Percentiles rank a stretch among this genome's conserved stretches.
These are phyloP conservation scores for Inonotus obliquus DNA, from an alignment of 1,284 basidiomycete species.

Conservation along the genomic window DNA sequence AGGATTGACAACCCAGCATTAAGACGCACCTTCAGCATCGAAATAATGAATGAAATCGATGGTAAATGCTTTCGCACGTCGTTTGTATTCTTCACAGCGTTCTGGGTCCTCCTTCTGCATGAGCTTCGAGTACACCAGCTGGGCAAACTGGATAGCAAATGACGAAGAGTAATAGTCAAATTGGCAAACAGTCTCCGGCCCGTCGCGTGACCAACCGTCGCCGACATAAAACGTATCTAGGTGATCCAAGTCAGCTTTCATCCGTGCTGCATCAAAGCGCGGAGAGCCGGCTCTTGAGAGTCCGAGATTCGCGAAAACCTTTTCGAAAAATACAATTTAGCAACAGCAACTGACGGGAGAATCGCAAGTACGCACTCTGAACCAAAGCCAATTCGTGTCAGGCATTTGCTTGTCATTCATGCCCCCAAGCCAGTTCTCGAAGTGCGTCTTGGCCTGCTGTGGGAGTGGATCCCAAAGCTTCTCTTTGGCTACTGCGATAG, in stretches of 20 bases:
- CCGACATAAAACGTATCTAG: constrained; percentile 78
- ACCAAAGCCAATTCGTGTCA: constrained; percentile 81
- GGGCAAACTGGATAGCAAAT: constrained; percentile 75
- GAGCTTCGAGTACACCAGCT: constrained; percentile 68
- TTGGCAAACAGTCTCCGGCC: constrained; percentile 72
- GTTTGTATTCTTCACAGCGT: constrained; percentile 58
- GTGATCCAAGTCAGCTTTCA: constrained; percentile 72
- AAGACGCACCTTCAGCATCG: constrained; percentile 54
- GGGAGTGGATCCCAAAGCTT: constrained; percentile 60
- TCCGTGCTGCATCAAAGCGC: constrained; percentile 52
- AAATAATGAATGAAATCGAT: constrained; percentile 74
- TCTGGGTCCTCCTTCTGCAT: constrained; percentile 58
- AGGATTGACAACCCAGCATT: not conserved
- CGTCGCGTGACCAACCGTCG: constrained; percentile 73
- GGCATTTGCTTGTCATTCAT: constrained; percentile 76
- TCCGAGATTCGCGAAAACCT: constrained; percentile 77
- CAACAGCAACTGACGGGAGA: not conserved
- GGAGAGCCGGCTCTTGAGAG: constrained; percentile 57
- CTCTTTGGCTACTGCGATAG: constrained; percentile 61
- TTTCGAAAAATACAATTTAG: not conserved
- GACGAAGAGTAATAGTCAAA: constrained; percentile 78
- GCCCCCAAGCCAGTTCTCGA: constrained; percentile 64
- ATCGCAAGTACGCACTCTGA: constrained; percentile 43
- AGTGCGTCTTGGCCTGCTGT: constrained; percentile 47
- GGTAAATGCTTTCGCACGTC: constrained; percentile 60